Percentiles rank a stretch among this genome's conserved stretches.
Conservation (phyloP, 1,284 basidiomycete species). For the Cystobasidium sp. region DNA sequence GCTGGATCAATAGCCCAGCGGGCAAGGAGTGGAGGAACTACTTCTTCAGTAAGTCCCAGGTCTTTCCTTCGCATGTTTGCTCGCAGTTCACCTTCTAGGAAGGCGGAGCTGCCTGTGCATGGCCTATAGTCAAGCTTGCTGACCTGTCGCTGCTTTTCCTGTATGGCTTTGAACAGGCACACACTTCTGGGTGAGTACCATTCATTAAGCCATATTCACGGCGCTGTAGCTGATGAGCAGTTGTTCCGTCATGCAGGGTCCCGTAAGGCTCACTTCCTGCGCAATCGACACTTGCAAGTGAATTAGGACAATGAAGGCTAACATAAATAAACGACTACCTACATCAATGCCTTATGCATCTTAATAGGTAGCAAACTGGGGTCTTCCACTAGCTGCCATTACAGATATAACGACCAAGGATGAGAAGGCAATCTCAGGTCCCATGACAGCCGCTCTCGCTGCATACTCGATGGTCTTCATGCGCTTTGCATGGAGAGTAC, state of each 20-base stretch:
- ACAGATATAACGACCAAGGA: slow-evolving; percentile 81
- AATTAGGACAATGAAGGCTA: neutral
- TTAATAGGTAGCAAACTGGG: slow-evolving; percentile 90
- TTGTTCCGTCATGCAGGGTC: slow-evolving; percentile 2
- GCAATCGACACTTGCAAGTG: neutral
- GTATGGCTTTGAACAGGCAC: slow-evolving; percentile 18
- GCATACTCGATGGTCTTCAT: slow-evolving; percentile 73
- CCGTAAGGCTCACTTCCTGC: slow-evolving; percentile 7
- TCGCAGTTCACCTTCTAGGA: neutral
- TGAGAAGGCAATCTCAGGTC: slow-evolving; percentile 91
- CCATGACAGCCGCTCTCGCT: slow-evolving; percentile 88
- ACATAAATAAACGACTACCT: neutral
- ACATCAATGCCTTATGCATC: slow-evolving; percentile 1
- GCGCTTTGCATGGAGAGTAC: slow-evolving; percentile 77
- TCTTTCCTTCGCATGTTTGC: neutral
- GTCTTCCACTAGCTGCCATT: slow-evolving; percentile 87
- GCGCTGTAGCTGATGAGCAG: neutral
- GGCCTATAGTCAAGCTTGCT: slow-evolving; percentile 3
- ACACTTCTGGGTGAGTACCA: slow-evolving; percentile 40
- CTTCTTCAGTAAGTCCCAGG: slow-evolving; percentile 33
- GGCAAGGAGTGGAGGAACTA: slow-evolving; percentile 42
- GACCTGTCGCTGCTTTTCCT: neutral
- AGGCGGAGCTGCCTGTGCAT: neutral
- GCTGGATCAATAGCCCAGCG: slow-evolving; percentile 31
- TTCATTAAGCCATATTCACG: neutral